Evolutionary conservation across 192 early-diverging fungal genomes (phyloP).

Genomic region (Coemansia sp.): DNA sequence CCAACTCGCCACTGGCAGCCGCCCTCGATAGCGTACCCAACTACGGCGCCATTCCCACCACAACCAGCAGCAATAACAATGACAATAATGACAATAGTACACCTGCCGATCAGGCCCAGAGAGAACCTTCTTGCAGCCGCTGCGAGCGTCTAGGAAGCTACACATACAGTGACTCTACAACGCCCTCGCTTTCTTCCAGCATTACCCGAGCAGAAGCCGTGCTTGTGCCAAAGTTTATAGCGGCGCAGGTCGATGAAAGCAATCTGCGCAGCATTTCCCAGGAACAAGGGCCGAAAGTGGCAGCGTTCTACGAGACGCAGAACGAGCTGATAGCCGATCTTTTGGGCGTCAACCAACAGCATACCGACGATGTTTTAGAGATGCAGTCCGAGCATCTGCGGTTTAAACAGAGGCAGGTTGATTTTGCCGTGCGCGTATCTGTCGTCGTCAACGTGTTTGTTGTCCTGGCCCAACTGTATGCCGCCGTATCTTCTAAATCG

Average conservation of each 20-base stretch:
- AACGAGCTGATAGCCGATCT: constrained; percentile 52
- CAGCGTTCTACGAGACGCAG: constrained; percentile 53
- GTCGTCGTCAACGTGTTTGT: constrained; percentile 68
- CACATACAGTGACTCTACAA: constrained; percentile 2
- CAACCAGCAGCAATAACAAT: not conserved
- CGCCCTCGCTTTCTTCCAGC: constrained; percentile 26
- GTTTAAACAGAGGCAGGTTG: constrained; percentile 44
- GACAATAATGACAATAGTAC: too few species aligned
- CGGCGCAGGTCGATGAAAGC: constrained; percentile 45
- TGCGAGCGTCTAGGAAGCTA: constrained; percentile 10
- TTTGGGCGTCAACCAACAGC: constrained; percentile 49
- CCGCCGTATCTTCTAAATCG: constrained; percentile 73
- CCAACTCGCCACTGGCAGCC: not conserved
- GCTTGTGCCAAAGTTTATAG: constrained; percentile 50
- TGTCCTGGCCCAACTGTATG: constrained; percentile 68
- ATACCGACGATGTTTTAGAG: constrained; percentile 48
- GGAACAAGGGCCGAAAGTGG: constrained; percentile 35
- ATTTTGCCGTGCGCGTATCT: constrained; percentile 69
- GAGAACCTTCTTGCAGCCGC: constrained; percentile 6
- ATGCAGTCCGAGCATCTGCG: constrained; percentile 35
- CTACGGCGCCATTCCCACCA: constrained; percentile 16
- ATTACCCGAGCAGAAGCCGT: constrained; percentile 39
- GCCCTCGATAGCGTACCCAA: not conserved
- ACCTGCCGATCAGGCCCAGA: not conserved
- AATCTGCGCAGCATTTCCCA: constrained; percentile 31